A percentile compares a stretch with the other conserved stretches of the same genome.
phyloP scores from a whole-genome alignment of 805 yeast species.

The Candida schatavii region DNA sequence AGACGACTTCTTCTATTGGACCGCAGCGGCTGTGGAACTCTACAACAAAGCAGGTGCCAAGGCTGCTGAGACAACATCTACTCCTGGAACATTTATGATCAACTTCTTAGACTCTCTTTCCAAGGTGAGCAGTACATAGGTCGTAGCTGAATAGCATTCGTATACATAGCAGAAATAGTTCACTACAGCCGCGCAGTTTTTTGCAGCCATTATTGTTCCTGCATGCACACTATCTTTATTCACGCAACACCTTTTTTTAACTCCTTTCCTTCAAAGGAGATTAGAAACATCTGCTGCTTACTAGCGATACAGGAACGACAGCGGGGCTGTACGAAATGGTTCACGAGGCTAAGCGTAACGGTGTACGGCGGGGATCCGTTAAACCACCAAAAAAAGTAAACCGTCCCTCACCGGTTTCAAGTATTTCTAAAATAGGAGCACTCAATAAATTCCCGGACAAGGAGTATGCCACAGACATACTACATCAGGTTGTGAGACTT shows the following conservation, averaged over 20 bases:
- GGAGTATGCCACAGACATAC: conserved; percentile 43
- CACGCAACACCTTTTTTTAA: no score
- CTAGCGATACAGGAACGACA: no score
- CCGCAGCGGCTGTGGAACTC: conserved; percentile 50
- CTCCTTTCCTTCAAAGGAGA: no score
- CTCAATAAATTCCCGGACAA: conserved; percentile 34
- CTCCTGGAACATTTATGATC: conserved; percentile 53
- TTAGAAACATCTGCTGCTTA: no score
- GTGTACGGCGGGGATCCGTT: background rate
- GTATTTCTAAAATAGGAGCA: conserved; percentile 35
- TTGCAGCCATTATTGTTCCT: no score
- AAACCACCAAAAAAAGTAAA: background rate
- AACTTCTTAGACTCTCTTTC: conserved; percentile 44
- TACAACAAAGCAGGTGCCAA: conserved; percentile 61
- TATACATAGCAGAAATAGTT: no score
- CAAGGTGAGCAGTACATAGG: no score
- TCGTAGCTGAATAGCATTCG: no score
- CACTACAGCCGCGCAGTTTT: no score
- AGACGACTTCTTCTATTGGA: conserved; percentile 33
- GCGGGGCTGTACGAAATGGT: conserved; percentile 15
- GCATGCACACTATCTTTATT: no score
- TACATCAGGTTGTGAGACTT: conserved; percentile 64
- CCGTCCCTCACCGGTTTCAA: conserved; percentile 35
- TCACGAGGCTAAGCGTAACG: conserved; percentile 2
- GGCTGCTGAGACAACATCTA: conserved; percentile 37